phyloP scores from a whole-genome alignment of 441 rosid genomes.

The Arabidopsis hybrid region DNA sequence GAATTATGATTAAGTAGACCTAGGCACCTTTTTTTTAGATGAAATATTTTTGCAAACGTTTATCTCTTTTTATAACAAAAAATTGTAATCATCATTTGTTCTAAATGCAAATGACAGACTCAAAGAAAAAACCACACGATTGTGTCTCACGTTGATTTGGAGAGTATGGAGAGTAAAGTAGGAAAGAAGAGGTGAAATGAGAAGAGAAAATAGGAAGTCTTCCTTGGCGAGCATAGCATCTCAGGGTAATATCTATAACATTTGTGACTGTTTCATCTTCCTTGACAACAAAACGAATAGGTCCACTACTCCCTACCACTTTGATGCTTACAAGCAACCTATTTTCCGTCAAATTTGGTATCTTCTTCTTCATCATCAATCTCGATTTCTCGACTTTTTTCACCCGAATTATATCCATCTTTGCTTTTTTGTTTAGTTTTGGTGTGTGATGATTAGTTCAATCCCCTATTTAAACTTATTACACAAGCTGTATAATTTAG shows the following conservation, averaged over 20 bases:
- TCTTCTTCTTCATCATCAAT: neutral
- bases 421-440: neutral
- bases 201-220: constrained; percentile 76
- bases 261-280: constrained; percentile 66
- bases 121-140: neutral
- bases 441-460: neutral
- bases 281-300: constrained; percentile 78
- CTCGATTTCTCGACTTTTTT: neutral
- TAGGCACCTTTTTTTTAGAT: neutral
- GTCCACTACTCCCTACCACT: constrained; percentile 84
- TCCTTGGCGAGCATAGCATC: constrained; percentile 73
- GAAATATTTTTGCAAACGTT: neutral
- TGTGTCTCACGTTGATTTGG: constrained; percentile 56
- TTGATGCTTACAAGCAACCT: constrained; percentile 59
- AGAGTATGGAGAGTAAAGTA: constrained; percentile 65
- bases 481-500: neutral
- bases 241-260: constrained; percentile 72
- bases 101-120: neutral
- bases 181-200: constrained; percentile 56
- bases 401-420: neutral
- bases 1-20: no score
- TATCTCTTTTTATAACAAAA: neutral
- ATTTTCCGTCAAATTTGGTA: neutral
- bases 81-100: neutral
- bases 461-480: neutral